Base-by-base conservation (phyloP, 441 rosid genomes). In the Arabidopsis hybrid region DNA sequence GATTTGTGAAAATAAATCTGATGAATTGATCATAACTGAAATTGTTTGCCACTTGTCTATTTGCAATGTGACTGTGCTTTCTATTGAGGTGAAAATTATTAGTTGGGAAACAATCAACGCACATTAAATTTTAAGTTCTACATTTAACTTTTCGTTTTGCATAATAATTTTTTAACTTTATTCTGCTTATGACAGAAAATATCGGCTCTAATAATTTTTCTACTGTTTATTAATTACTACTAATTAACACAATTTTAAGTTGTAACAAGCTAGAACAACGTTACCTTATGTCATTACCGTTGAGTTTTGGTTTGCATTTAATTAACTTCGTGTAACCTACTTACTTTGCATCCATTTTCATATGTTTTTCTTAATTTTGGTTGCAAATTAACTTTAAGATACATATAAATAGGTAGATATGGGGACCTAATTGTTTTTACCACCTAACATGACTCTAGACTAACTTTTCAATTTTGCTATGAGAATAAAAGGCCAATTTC, bases 371-470 rank as follows among this genome's bases (percentile, higher is more conserved):
- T 47, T 47, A 21, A 31, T 34, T 11, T 47, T 38, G 16, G n/a
- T 58, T 31, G 32, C 31, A 59, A 49, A 60, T 58, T 18, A 26
- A 75, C 12, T 50, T 60, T 34, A n/a, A 60, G 35, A 76, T 64
- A 31, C 47, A 38, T 70, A 69, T 76, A 76, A 32, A 76, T 57
- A 76, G 57, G 49, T 71, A 7, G 34, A 58, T 58, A 21, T 40
- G 12, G 46, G 56, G 50, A 76, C 60, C 55, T 69, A 63, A 56
- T 76, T 65, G 57, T 40, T 70, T 70, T 76, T 71, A 64, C 70
- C 39, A 76, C 72, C 76, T 70, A 58, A 76, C 67, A 76, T 76
- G 80, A 71, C 17, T 65, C 76, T 49, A 65, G 40, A 64, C 50
- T 65, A 49, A 71, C n/a, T 58, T 14, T 14, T 31, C 62, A 40